Conservation (phyloP, 2,329 filamentous ascomycete genomes). For the Epichloe typhina region DNA sequence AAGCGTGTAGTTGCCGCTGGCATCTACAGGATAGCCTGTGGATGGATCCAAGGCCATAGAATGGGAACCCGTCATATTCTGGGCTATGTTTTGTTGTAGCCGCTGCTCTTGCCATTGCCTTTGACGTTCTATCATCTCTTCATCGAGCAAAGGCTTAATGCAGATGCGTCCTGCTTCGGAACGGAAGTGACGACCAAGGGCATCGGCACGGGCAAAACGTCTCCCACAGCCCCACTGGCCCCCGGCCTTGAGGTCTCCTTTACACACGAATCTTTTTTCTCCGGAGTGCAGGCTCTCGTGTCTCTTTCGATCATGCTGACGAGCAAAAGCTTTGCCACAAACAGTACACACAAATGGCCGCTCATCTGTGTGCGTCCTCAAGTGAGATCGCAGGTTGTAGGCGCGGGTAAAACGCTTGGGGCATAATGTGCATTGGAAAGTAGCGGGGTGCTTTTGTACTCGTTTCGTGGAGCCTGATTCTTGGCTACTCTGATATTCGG, state of each 20-base stretch:
- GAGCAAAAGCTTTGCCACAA: conserved; percentile 92
- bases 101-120: conserved; percentile 61
- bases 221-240: conserved; percentile 87
- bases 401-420: conserved; percentile 93
- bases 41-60: conserved; percentile 47
- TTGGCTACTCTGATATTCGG: conserved; percentile 60
- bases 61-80: conserved; percentile 43
- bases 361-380: conserved; percentile 94
- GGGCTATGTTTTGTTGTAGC: conserved; percentile 50
- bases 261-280: conserved; percentile 98
- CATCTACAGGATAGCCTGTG: conserved; percentile 43
- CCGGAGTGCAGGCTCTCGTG: conserved; percentile 93
- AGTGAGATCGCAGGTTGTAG: conserved; percentile 89
- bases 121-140: conserved; percentile 77
- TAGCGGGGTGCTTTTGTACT: conserved; percentile 95
- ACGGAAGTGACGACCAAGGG: conserved; percentile 84
- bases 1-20: conserved; percentile 50
- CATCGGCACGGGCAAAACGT: conserved; percentile 88
- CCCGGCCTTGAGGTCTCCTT: conserved; percentile 71
- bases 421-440: conserved; percentile 86
- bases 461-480: conserved; percentile 55
- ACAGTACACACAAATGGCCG: conserved; percentile 94
- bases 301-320: conserved; percentile 92
- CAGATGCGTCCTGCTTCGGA: conserved; percentile 92
- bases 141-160: conserved; percentile 92